phyloP scores from a whole-genome alignment of 2,329 filamentous ascomycete genomes.

The Aspergillus neotritici region DNA sequence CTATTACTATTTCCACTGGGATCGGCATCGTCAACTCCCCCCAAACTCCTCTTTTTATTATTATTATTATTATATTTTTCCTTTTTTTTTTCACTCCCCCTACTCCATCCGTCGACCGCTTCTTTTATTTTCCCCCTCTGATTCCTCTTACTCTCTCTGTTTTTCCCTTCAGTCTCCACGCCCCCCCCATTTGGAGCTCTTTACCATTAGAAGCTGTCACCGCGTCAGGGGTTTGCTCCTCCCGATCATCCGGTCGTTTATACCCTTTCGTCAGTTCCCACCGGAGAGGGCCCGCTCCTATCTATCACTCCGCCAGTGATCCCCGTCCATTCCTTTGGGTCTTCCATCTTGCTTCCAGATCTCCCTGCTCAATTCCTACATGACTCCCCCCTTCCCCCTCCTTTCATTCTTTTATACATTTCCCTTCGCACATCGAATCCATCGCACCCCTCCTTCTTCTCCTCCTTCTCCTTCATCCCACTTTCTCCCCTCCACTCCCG shows the following conservation, averaged over 20 bases:
- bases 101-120: conserved; percentile 19
- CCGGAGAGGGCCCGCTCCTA: conserved; percentile 34
- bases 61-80: too few species aligned
- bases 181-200: conserved; percentile 18
- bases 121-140: too few species aligned
- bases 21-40: conserved; percentile 18
- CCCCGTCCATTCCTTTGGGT: conserved; percentile 24
- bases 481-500: conserved; percentile 20
- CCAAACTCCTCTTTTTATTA: conserved; percentile 2
- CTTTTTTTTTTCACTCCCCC: too few species aligned
- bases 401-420: conserved; percentile 15
- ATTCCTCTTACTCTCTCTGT: too few species aligned
- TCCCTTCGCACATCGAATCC: conserved; percentile 10
- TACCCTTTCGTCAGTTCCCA: conserved; percentile 19
- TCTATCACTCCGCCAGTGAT: conserved; percentile 24
- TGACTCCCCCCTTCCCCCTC: conserved; percentile 23
- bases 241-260: conserved; percentile 22
- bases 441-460: conserved; percentile 3
- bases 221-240: conserved; percentile 31
- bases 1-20: conserved; percentile 13
- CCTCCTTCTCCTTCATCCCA: conserved; percentile 9
- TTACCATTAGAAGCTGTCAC: conserved; percentile 30
- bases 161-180: conserved; percentile 24
- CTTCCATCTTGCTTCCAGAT: conserved; percentile 26
- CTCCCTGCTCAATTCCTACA: conserved; percentile 23